Percentiles rank a stretch among this genome's conserved stretches.
phyloP scores from a whole-genome alignment of 352 stramenopile genomes.

The Pythium monospermum region DNA sequence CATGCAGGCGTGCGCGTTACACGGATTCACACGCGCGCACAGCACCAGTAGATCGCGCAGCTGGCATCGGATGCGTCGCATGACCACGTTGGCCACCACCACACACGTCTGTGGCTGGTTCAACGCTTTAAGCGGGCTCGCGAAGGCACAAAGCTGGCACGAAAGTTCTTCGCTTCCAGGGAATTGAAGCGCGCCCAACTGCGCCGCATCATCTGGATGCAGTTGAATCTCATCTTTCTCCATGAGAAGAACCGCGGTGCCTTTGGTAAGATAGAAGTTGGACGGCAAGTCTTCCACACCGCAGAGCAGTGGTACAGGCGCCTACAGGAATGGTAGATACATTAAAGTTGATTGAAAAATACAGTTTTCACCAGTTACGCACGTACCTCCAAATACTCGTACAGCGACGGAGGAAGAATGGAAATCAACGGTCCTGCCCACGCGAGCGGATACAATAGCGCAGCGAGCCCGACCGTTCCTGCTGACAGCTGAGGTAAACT shows the following conservation, averaged over 20 bases:
- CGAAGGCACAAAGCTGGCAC: conserved; percentile 4
- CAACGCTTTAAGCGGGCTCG: neutral
- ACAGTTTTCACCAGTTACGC: no score
- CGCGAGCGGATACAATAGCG: conserved; percentile 12
- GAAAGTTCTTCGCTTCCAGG: conserved; percentile 16
- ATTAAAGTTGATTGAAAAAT: no score
- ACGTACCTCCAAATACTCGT: conserved; percentile 22
- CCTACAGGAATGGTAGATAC: no score
- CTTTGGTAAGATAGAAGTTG: conserved; percentile 14
- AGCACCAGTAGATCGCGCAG: conserved; percentile 11
- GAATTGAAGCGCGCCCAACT: conserved; percentile 14
- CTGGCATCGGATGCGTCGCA: conserved; percentile 15
- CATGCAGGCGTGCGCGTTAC: conserved; percentile 23
- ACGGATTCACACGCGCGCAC: conserved; percentile 20
- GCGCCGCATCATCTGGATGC: conserved; percentile 17
- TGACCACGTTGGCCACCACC: conserved; percentile 11
- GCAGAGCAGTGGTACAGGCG: conserved; percentile 20
- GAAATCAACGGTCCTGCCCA: conserved; percentile 24
- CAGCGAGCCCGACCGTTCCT: conserved; percentile 12
- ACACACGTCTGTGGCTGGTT: neutral
- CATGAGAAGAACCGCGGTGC: conserved; percentile 15
- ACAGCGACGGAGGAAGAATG: conserved; percentile 16
- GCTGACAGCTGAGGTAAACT: conserved; percentile 15
- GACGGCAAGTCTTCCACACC: conserved; percentile 16
- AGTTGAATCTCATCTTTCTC: conserved; percentile 13